Evolutionary conservation across 2,329 filamentous ascomycete species (phyloP), one percentile per base, ranked within the genome.

Genomic region (Colletotrichum australisinense): DNA sequence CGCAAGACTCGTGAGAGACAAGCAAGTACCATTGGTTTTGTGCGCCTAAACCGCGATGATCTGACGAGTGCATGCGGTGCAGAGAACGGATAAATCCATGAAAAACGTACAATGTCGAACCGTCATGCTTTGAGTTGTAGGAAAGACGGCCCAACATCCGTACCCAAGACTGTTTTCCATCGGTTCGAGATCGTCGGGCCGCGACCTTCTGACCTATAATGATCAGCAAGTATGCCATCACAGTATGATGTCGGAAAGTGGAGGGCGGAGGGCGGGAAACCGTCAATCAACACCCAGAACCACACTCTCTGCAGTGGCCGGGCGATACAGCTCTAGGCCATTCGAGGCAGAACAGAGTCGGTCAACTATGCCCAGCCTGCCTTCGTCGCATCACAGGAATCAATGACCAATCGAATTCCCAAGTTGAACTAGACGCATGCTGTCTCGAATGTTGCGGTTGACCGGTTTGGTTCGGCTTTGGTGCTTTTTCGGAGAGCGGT

Each of bases 361-460:
- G 38, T 46, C 32, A 64, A 46, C 16, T 8, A 49, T 14, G 69
- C 59, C 69, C 8, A 64, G 42, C 5, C 38, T 32, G 26, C 35
- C 32, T 22, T 55, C 11, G 11, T 49, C 24, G 52, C 38, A 64
- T 26, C 42, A 22, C 7, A 24, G 42, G 7, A 32, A 49, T 24
- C 26, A 19, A 56, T 73, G 67, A 65, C 66, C 46, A 65, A 62
- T 53, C 49, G 28, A 12, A 66, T 52, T 38, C 60, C 67, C 65
- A 35, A 71, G 46, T 65, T 62, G 67, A 62, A 57, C 60, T 4
- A 24, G 26, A 26, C 30, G 35, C 32, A 62, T 12, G 8, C 52
- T 42, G 46, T 42, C 30, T 56, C 24, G 56, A 65, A 60, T 46
- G 49, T 57, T 55, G 49, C 12, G 6, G 26, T 52, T 70, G 55